Evolutionary conservation across 2,329 filamentous ascomycete genomes (phyloP).

Genomic region (Fusarium phyllophilum): DNA sequence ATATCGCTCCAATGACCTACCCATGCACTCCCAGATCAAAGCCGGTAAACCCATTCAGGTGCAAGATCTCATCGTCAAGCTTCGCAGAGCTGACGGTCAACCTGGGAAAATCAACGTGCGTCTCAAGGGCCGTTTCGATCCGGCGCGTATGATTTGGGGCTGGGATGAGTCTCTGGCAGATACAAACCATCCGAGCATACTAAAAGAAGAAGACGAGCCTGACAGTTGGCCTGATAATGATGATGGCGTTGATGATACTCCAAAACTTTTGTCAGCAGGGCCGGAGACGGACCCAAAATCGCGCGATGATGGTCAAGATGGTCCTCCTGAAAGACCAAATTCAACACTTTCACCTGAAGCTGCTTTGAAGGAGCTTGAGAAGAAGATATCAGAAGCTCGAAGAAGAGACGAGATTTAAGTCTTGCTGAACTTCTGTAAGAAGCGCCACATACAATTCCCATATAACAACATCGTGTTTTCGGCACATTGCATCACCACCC

Average conservation of each 20-base stretch:
- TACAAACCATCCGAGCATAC: not conserved
- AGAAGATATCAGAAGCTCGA: not conserved
- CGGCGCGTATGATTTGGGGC: conserved; percentile 31
- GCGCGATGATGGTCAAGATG: not conserved
- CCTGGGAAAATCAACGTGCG: conserved; percentile 36
- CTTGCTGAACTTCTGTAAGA: not conserved
- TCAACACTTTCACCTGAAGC: not conserved
- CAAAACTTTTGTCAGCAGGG: not conserved
- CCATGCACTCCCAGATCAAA: conserved; percentile 38
- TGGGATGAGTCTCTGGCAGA: conserved; percentile 16
- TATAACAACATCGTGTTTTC: not conserved
- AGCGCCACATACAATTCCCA: not conserved
- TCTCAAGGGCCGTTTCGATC: conserved; percentile 39
- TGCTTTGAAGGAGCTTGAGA: not conserved
- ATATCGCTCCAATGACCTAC: conserved; percentile 42
- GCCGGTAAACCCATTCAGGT: conserved; percentile 19
- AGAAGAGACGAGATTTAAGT: not conserved
- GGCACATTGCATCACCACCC: not conserved
- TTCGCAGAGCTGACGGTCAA: conserved; percentile 30
- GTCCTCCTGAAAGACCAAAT: not conserved
- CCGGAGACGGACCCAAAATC: not conserved
- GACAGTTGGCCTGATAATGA: conserved; percentile 15
- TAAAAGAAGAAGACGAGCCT: not conserved
- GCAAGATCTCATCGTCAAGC: conserved; percentile 33
- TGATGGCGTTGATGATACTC: not conserved